A percentile compares a stretch with the other conserved stretches of the same genome.
Conservation (phyloP, 1,139 yeast genomes). For the Taiozyma onychis region DNA sequence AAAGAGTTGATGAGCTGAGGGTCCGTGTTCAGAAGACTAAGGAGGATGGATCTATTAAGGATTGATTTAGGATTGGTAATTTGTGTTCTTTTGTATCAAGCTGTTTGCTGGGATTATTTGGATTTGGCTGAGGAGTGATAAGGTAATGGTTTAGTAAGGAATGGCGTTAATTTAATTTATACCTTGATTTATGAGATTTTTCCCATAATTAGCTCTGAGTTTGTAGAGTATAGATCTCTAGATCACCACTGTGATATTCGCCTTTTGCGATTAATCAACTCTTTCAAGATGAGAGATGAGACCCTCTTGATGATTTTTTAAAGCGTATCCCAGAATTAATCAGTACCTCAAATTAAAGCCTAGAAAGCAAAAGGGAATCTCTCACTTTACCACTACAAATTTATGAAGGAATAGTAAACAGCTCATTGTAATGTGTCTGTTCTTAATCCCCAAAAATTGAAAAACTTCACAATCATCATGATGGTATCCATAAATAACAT, state of each 20-base stretch:
- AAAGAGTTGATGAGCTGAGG: background rate
- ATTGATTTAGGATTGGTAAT: background rate
- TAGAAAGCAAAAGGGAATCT: too few species aligned
- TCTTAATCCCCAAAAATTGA: background rate
- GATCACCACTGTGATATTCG: too few species aligned
- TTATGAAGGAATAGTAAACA: background rate
- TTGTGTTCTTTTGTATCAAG: too few species aligned
- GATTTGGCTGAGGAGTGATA: too few species aligned
- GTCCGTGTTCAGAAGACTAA: background rate
- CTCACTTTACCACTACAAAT: background rate
- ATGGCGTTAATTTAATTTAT: background rate
- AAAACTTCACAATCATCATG: background rate
- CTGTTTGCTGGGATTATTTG: too few species aligned
- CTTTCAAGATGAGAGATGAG: too few species aligned
- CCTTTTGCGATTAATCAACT: too few species aligned
- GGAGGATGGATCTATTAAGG: background rate
- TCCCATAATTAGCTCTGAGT: too few species aligned
- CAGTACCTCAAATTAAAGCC: too few species aligned
- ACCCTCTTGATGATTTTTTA: too few species aligned
- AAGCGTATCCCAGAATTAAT: too few species aligned
- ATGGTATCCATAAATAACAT: background rate
- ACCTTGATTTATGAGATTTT: background rate
- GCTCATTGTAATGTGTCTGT: background rate
- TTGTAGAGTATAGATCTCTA: too few species aligned
- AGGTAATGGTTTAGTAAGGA: background rate